Evolutionary conservation across 169 alveolate genomes (phyloP).

Genomic region (Plasmodium relictum): DNA sequence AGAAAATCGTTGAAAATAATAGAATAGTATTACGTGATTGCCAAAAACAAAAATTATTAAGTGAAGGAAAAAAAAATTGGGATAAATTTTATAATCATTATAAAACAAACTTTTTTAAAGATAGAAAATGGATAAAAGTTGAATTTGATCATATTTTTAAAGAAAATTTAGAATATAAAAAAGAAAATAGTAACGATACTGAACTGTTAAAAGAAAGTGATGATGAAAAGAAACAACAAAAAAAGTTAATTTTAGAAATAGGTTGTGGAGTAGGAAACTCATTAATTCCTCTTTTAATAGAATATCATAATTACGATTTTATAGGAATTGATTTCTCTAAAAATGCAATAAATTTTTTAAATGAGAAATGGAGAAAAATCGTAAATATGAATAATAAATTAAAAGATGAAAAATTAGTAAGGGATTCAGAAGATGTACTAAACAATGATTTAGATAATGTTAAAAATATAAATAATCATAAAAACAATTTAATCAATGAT

Average conservation of each 20-base stretch:
- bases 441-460: conserved; percentile 79
- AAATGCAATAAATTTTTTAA: conserved; percentile 91
- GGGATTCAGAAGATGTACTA: not conserved
- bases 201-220: conserved; percentile 9
- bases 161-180: conserved; percentile 45
- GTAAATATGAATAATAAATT: conserved; percentile 16
- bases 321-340: conserved; percentile 93
- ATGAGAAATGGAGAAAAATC: conserved; percentile 78
- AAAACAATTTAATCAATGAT: conserved; percentile 1
- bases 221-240: conserved; percentile 4
- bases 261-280: conserved; percentile 98
- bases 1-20: conserved; percentile 55
- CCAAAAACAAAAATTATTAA: conserved; percentile 83
- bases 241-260: conserved; percentile 85
- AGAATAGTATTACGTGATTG: conserved; percentile 37
- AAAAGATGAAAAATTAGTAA: conserved; percentile 1
- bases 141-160: conserved; percentile 90
- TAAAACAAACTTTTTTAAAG: conserved; percentile 92
- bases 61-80: conserved; percentile 91
- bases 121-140: conserved; percentile 92
- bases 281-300: conserved; percentile 89
- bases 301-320: conserved; percentile 82
- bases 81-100: conserved; percentile 93
- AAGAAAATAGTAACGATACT: conserved; percentile 10
- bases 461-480: conserved; percentile 63